Conservation (phyloP, 163 green algal species). For the Chlorella variabilis region DNA sequence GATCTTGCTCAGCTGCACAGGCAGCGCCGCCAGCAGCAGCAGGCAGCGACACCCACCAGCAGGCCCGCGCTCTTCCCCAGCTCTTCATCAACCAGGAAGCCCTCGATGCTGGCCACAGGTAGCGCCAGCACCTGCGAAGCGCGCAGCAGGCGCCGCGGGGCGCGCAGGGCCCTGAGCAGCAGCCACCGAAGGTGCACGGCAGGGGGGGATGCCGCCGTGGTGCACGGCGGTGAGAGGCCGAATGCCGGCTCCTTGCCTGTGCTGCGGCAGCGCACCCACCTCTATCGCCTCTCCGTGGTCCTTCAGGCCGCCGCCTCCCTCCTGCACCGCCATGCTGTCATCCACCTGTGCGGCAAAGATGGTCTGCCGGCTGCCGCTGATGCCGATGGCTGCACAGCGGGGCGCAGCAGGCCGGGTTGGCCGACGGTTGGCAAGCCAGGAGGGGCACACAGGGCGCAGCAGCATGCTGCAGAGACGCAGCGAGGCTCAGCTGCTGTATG, state of each 20-base stretch:
- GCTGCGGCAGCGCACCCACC: constrained; percentile 27
- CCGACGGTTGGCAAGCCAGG: not conserved
- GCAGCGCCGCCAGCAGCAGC: not conserved
- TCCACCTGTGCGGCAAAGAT: constrained; percentile 78
- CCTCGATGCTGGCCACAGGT: constrained; percentile 58
- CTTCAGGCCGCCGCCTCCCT: constrained; percentile 62
- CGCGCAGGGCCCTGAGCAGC: no score
- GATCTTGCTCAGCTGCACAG: no score
- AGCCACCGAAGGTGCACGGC: no score
- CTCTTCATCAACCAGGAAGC: constrained; percentile 71
- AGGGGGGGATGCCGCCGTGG: no score
- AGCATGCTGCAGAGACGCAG: no score
- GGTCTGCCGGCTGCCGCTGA: constrained; percentile 56
- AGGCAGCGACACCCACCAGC: constrained; percentile 49
- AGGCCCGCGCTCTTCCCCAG: constrained; percentile 66
- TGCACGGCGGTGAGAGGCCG: no score
- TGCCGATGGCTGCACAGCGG: constrained; percentile 43
- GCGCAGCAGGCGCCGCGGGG: no score
- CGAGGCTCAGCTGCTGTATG: no score
- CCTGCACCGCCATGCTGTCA: constrained; percentile 51
- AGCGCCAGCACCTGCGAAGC: constrained; percentile 72
- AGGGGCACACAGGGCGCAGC: no score
- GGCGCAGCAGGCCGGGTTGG: not conserved
- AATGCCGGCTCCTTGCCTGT: not conserved
- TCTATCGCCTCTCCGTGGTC: constrained; percentile 86